Evolutionary conservation across 192 early-diverging fungal species (phyloP).

Genomic region (Kickxella alabastrina): DNA sequence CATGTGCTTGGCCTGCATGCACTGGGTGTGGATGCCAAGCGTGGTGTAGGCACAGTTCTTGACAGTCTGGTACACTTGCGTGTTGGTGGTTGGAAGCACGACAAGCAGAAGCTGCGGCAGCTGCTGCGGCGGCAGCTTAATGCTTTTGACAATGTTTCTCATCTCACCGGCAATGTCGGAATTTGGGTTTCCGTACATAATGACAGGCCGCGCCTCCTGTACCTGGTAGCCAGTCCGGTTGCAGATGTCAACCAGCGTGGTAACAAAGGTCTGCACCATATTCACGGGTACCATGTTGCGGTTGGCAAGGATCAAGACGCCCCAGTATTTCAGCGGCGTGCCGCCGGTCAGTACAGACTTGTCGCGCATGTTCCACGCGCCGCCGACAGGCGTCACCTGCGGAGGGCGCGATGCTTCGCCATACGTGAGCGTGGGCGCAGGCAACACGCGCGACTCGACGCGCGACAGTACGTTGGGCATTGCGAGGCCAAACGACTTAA

Average conservation of each 20-base stretch:
- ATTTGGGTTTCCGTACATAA: constrained; percentile 51
- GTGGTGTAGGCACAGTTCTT: constrained; percentile 88
- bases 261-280: constrained; percentile 68
- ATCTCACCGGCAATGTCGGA: constrained; percentile 69
- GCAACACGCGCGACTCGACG: constrained; percentile 74
- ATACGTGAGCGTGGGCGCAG: constrained; percentile 74
- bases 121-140: constrained; percentile 55
- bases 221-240: constrained; percentile 68
- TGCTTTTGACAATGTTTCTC: constrained; percentile 64
- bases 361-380: constrained; percentile 87
- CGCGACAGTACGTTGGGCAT: constrained; percentile 62
- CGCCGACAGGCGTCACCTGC: constrained; percentile 57
- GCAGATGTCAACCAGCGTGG: constrained; percentile 67
- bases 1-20: constrained; percentile 81
- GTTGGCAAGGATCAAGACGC: constrained; percentile 71
- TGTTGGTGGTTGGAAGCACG: constrained; percentile 75
- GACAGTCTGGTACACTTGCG: constrained; percentile 78
- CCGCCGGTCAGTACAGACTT: constrained; percentile 69
- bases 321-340: constrained; percentile 73
- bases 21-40: constrained; percentile 86
- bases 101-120: constrained; percentile 80
- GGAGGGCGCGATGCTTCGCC: constrained; percentile 46
- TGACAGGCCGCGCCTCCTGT: constrained; percentile 41
- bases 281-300: constrained; percentile 50
- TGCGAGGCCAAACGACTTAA: constrained; percentile 72